Conservation (phyloP, 73 alveolate species). For the Tetrahymena malaccensis region DNA sequence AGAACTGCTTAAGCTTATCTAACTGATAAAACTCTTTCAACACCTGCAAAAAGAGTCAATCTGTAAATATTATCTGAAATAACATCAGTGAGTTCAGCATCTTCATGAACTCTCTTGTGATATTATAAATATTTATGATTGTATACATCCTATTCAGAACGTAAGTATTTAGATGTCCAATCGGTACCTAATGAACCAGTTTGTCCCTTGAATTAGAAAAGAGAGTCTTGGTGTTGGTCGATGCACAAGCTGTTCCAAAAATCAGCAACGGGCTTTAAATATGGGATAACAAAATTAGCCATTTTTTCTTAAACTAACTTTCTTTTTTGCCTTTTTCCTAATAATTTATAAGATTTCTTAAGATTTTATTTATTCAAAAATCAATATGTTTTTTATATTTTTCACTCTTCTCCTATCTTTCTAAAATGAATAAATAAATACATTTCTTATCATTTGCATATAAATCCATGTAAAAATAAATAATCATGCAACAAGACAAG, state of each 20-base stretch:
- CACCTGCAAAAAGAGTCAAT: constrained; percentile 36
- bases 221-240: neutral
- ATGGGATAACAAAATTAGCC: neutral
- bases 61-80: constrained; percentile 18
- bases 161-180: neutral
- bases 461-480: neutral
- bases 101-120: constrained; percentile 3
- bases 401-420: neutral
- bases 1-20: constrained; percentile 39
- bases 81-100: constrained; percentile 21
- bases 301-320: neutral
- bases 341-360: neutral
- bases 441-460: neutral
- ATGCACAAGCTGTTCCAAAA: neutral
- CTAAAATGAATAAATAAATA: neutral
- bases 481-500: neutral
- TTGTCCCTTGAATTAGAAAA: neutral
- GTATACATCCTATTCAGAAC: neutral
- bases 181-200: constrained; percentile 1
- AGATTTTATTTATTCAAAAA: neutral
- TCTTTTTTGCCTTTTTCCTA: neutral
- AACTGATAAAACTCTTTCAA: constrained; percentile 34
- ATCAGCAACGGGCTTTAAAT: neutral
- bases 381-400: neutral
- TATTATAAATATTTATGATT: neutral